Evolutionary conservation across 176 grass and related monocot genomes (phyloP).

Genomic region (Oryza punctata): DNA sequence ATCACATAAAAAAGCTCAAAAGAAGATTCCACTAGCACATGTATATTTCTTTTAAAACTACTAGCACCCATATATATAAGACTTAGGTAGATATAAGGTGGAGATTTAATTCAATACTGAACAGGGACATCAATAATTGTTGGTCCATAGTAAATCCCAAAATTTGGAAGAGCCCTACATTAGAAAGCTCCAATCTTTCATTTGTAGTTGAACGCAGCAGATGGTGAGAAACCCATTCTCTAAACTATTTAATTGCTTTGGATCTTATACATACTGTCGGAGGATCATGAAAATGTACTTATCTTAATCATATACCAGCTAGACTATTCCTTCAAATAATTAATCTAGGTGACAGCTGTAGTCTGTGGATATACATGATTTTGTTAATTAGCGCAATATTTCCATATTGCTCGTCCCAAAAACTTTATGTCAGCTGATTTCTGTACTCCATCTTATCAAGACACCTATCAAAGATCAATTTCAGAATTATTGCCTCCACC

Average conservation of each 20-base stretch:
- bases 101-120: background rate
- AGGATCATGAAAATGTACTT: background rate
- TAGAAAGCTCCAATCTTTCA: background rate
- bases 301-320: background rate
- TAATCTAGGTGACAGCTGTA: constrained; percentile 18
- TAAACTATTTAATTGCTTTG: background rate
- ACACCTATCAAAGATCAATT: background rate
- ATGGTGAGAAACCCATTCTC: background rate
- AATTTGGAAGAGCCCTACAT: background rate
- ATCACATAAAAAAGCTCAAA: background rate
- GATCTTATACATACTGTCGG: no score
- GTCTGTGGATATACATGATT: background rate
- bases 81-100: background rate
- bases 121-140: background rate
- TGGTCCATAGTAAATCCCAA: background rate
- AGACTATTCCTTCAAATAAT: background rate
- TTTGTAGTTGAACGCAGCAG: background rate
- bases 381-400: background rate
- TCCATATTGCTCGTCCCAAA: background rate
- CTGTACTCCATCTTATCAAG: background rate
- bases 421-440: background rate
- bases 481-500: background rate
- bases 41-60: background rate
- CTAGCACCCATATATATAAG: background rate
- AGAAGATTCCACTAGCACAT: background rate